Conservation (phyloP, 2,329 filamentous ascomycete species). For the Aureobasidium lini region DNA sequence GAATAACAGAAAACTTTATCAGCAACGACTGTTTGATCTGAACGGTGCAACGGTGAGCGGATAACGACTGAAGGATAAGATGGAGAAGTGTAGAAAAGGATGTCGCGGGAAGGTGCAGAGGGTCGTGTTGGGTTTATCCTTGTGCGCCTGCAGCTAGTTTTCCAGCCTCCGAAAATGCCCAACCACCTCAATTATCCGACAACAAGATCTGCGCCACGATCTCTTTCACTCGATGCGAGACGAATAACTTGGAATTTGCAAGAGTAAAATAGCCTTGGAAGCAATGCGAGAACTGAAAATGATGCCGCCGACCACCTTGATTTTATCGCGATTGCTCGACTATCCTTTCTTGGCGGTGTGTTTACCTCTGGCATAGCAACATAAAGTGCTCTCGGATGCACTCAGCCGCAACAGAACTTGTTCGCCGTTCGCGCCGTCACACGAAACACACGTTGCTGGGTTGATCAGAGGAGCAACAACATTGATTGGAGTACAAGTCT, state of each 20-base stretch:
- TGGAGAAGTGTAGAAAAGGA: not conserved
- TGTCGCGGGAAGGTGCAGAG: slow-evolving; percentile 9
- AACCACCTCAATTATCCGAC: slow-evolving; percentile 4
- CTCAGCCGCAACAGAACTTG: not conserved
- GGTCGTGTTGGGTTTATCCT: slow-evolving; percentile 7
- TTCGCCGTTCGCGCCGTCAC: not conserved
- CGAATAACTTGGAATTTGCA: not conserved
- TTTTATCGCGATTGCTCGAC: not conserved
- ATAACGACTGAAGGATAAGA: slow-evolving; percentile 1
- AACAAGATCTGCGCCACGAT: not conserved
- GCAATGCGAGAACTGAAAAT: not conserved
- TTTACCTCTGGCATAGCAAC: slow-evolving; percentile 10
- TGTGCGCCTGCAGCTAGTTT: slow-evolving; percentile 9
- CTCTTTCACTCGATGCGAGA: not conserved
- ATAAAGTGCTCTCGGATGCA: not conserved
- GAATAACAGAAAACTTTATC: not conserved
- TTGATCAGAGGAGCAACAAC: slow-evolving; percentile 3
- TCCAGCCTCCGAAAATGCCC: slow-evolving; percentile 10
- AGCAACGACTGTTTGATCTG: not conserved
- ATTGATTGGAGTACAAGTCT: not conserved
- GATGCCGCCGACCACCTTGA: not conserved
- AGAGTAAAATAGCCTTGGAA: not conserved
- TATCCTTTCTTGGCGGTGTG: slow-evolving; percentile 7
- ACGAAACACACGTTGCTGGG: slow-evolving; percentile 2
- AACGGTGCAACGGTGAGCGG: slow-evolving; percentile 8